Percentiles rank a stretch among this genome's conserved stretches.
Conservation (phyloP, 2,329 filamentous ascomycete species). For the Harringtonia lauricola region DNA sequence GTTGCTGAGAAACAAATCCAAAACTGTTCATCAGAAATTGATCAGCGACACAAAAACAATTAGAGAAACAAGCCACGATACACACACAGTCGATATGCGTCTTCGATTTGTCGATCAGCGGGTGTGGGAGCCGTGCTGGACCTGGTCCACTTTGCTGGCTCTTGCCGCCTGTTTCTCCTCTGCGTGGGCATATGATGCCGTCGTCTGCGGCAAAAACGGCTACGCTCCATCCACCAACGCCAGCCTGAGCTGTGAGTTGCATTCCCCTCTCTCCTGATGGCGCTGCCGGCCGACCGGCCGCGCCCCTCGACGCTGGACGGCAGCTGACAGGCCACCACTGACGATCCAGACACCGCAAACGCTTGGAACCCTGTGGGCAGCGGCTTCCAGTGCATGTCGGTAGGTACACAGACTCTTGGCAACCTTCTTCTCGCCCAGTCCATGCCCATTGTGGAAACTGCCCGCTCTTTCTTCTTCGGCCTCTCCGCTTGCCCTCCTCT, state of each 20-base stretch:
- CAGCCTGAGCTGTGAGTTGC: not conserved
- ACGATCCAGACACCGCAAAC: not conserved
- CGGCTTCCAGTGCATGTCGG: slow-evolving; percentile 4
- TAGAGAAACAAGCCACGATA: too few relatives aligned
- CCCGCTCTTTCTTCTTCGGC: too few relatives aligned
- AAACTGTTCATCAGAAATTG: too few relatives aligned
- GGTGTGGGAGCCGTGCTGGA: too few relatives aligned
- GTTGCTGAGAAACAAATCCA: not conserved
- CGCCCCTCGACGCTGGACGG: too few relatives aligned
- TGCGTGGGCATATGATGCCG: slow-evolving; percentile 3
- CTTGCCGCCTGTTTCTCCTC: not conserved
- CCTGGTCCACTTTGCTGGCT: not conserved
- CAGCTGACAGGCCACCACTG: too few relatives aligned
- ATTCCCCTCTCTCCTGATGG: not conserved
- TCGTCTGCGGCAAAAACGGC: slow-evolving; percentile 1
- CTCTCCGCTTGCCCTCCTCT: too few relatives aligned
- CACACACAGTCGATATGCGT: too few relatives aligned
- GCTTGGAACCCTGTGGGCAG: slow-evolving; percentile 1
- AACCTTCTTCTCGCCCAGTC: not conserved
- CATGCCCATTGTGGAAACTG: too few relatives aligned
- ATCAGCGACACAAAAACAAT: too few relatives aligned
- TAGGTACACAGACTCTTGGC: not conserved
- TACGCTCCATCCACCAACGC: not conserved
- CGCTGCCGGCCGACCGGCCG: too few relatives aligned
- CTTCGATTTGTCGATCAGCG: too few relatives aligned